Evolutionary conservation across 2,329 filamentous ascomycete genomes (phyloP), one percentile per base, ranked within the genome.

Genomic region (Monilinia fructigena): DNA sequence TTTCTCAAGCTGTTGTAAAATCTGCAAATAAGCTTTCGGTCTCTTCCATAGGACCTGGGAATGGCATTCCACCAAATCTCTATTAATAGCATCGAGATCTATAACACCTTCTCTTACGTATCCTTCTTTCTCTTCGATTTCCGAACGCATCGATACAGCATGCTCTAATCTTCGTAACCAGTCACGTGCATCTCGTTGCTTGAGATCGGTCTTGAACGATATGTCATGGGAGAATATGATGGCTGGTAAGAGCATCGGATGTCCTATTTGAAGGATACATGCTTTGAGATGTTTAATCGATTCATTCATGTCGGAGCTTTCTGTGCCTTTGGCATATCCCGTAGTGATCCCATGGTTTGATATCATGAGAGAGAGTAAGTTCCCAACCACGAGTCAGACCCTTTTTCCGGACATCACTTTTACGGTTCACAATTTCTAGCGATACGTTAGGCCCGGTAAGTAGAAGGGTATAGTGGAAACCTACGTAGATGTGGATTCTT

Each of bases 321-420:
- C 76, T 2, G 86, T 88, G 67, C 86, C 85, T 77, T 88, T 88
- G 72, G 84, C 80, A 74, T 81, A 88, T 64, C 86, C 86, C 2
- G 83, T 84, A 1, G 86, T 88, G 69, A 87, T 80, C 70, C 78
- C 77, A 2, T 81, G 82, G 16, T 76, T 76, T 78, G 76, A 87
- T 82, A 56, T 80, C 81, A 75, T 88, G 80, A 3, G 84, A 86
- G 48, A 88, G 80, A 79, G 86, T 86, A 65, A 87, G 79, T 76
- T 88, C 86, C 85, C 85, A 88, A 55, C 86, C 86, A 65, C 86
- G 82, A 20, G 86, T 88, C 72, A 80, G 81, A 68, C 85, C 85
- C 77, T 85, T 87, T 74, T 88, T 88, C 61, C 84, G 83, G 45
- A 88, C 86, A 72, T 88, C 86, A n/a, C 84, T 86, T 76, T 88